phyloP scores from a whole-genome alignment of 2,329 filamentous ascomycete species.

The Exophiala sideris region DNA sequence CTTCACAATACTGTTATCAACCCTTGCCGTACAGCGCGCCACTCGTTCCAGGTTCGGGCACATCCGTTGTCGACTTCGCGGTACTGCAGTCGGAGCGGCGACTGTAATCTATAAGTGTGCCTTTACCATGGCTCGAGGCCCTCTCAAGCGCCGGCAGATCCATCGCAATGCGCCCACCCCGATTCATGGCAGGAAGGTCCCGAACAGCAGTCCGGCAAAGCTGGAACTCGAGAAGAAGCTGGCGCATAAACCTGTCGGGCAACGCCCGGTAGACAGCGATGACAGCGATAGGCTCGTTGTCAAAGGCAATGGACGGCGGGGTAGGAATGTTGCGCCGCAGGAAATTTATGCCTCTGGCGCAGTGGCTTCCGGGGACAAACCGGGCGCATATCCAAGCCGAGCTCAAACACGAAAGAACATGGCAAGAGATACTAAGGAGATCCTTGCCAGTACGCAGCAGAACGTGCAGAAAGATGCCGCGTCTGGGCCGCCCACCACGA shows the following conservation, averaged over 20 bases:
- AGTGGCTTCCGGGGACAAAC: slow-evolving; percentile 24
- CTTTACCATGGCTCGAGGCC: slow-evolving; percentile 23
- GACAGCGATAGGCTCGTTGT: slow-evolving; percentile 29
- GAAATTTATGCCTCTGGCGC: slow-evolving; percentile 29
- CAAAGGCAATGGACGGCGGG: slow-evolving; percentile 21
- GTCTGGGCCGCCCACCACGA: not conserved
- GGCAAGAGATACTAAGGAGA: slow-evolving; percentile 17
- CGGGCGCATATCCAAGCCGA: slow-evolving; percentile 23
- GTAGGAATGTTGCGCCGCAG: slow-evolving; percentile 16
- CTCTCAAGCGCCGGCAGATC: slow-evolving; percentile 20
- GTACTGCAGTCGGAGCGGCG: slow-evolving; percentile 1
- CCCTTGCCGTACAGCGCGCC: not conserved
- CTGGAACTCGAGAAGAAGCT: slow-evolving; percentile 23
- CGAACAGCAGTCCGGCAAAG: slow-evolving; percentile 18
- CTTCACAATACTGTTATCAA: not conserved
- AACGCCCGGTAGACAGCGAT: slow-evolving; percentile 26
- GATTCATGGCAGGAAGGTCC: slow-evolving; percentile 5
- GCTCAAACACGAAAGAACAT: slow-evolving; percentile 25
- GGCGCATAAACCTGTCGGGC: slow-evolving; percentile 22
- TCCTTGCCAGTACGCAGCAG: slow-evolving; percentile 12
- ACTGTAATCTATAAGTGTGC: not conserved
- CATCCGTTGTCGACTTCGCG: not conserved
- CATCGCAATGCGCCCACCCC: slow-evolving; percentile 15
- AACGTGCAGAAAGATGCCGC: slow-evolving; percentile 2
- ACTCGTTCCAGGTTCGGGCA: not conserved